Percentiles rank a stretch among this genome's conserved stretches.
phyloP scores from a whole-genome alignment of 78 protist genomes.

The Dictyostelium discoideum region DNA sequence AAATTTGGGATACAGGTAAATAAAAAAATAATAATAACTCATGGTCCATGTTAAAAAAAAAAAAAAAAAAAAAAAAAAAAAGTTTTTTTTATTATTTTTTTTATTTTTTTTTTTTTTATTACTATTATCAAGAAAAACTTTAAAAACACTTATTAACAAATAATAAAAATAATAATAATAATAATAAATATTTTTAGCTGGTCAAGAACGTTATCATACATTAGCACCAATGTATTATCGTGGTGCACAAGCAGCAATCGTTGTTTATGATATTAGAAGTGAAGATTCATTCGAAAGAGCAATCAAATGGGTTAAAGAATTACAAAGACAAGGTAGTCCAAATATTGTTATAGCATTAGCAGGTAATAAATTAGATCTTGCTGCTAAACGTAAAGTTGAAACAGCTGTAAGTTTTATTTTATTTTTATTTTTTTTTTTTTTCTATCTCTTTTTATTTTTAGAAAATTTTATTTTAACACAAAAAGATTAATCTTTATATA shows the following conservation, averaged over 20 bases:
- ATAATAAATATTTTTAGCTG: constrained; percentile 41
- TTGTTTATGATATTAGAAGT: constrained; percentile 95
- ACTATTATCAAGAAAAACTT: too few relatives aligned
- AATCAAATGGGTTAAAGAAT: constrained; percentile 96
- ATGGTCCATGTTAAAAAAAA: not conserved
- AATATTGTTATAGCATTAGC: constrained; percentile 97
- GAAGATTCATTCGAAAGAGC: constrained; percentile 93
- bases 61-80: too few relatives aligned
- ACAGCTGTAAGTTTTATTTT: constrained; percentile 56
- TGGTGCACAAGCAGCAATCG: constrained; percentile 97
- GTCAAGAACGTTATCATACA: constrained; percentile 92
- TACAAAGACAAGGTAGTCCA: constrained; percentile 97
- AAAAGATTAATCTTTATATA: not conserved
- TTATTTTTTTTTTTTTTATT: not conserved
- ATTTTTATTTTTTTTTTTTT: not conserved
- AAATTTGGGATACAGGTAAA: constrained; percentile 93
- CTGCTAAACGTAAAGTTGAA: constrained; percentile 87
- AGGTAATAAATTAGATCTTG: constrained; percentile 98
- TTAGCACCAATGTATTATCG: constrained; percentile 98
- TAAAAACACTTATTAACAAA: too few relatives aligned
- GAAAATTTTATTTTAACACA: not conserved
- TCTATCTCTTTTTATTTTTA: too few relatives aligned
- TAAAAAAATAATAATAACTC: not conserved
- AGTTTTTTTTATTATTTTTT: too few relatives aligned
- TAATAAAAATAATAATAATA: not conserved